Evolutionary conservation across 2,329 filamentous ascomycete species (phyloP), one percentile per base, ranked within the genome.

Genomic region (Parafenestella ontariensis): DNA sequence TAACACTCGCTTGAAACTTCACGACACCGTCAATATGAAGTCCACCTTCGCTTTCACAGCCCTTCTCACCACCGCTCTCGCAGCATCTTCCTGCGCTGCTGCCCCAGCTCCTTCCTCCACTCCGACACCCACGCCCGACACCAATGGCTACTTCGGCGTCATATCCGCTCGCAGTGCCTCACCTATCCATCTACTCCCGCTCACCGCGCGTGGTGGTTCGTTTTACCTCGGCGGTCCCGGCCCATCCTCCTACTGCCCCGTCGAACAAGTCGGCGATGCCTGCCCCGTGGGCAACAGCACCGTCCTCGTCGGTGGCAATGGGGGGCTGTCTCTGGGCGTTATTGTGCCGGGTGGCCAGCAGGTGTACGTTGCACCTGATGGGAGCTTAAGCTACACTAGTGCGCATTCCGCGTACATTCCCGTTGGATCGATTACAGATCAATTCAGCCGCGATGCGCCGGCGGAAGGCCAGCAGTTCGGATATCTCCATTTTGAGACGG

Each of bases 331-430:
- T n/a, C 43, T 84, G 66, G 73, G 77, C 29, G 81, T 85, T 28
- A 68, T 79, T 26, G 87, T 88, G 4, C 86, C 87, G 5, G 87
- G 87, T 24, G 87, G 87, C 23, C 87, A 90, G 64, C 74, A 79
- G 52, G 72, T 88, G 62, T 89, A 85, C 70, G 78, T 89, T 52
- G 77, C 74, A 3, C 76, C 81, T 3, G 71, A 78, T 23, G 87
- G 87, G 5, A 76, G 79, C 9, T 70, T 89, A 52, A 77, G 78
- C 49, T 89, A 84, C 75, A 85, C 85, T 0, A 58, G 65, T 18
- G 79, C 86, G 0, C 85, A 88, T 74, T 86, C 84, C 0, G 73
- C 71, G 2, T 74, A 65, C 51, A 81, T 82, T 5, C 85, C 86
- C 0, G 57, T 72, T 0, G 85, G 84, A 9, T 81, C 84, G 7